phyloP scores from a whole-genome alignment of 208 protist species.

The Trypanosoma avium region DNA sequence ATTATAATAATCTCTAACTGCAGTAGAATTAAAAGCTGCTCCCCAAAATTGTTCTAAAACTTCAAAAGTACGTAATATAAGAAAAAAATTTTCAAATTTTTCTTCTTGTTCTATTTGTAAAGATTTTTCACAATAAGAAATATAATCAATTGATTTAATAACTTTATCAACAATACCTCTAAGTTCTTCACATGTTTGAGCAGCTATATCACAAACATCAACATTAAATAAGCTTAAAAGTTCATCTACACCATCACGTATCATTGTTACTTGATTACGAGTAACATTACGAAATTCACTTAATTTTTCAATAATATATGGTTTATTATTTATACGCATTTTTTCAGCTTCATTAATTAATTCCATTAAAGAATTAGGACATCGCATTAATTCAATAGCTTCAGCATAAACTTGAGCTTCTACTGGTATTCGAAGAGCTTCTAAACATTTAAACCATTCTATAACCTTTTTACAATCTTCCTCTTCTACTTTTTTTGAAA shows the following conservation, averaged over 20 bases:
- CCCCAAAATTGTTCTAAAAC: constrained; percentile 87
- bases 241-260: constrained; percentile 75
- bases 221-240: constrained; percentile 84
- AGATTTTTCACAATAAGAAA: constrained; percentile 55
- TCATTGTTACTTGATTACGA: constrained; percentile 50
- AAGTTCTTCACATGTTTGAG: constrained; percentile 80
- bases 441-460: constrained; percentile 63
- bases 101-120: constrained; percentile 42
- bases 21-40: constrained; percentile 53
- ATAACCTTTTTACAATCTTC: constrained; percentile 50
- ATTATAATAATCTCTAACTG: constrained; percentile 73
- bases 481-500: constrained; percentile 43
- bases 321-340: constrained; percentile 40
- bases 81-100: constrained; percentile 64
- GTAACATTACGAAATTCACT: constrained; percentile 43
- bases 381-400: constrained; percentile 66
- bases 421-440: constrained; percentile 58
- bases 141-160: constrained; percentile 43
- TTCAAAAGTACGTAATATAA: constrained; percentile 67
- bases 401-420: constrained; percentile 49
- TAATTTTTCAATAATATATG: constrained; percentile 55
- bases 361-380: constrained; percentile 37
- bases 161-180: constrained; percentile 64
- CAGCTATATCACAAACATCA: constrained; percentile 85
- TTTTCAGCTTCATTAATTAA: constrained; percentile 36